These are phyloP conservation scores for Elongisporangium undulatum DNA, from an alignment of 352 stramenopile species.

Conservation along the genomic window DNA sequence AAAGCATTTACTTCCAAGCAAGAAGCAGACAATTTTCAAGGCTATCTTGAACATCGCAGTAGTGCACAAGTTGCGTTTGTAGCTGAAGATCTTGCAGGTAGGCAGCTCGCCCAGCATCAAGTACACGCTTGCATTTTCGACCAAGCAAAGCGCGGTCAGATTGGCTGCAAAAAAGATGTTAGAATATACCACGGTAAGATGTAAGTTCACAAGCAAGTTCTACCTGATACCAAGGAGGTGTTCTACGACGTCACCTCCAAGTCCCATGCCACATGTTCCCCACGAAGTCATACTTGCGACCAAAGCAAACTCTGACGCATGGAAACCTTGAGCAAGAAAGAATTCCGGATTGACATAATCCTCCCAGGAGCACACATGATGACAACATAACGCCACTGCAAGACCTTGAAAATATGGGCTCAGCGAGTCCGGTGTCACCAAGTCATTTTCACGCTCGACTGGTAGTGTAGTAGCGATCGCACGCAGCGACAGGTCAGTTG, in stretches of 20 bases:
- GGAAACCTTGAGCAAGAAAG: conserved; percentile 52
- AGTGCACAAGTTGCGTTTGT: conserved; percentile 70
- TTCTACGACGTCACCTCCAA: conserved; percentile 59
- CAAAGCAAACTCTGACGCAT: conserved; percentile 49
- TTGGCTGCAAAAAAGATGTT: conserved; percentile 35
- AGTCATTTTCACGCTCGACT: background rate
- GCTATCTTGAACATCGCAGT: conserved; percentile 68
- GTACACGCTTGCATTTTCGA: conserved; percentile 71
- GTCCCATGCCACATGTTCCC: conserved; percentile 71
- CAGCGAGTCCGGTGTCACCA: conserved; percentile 4
- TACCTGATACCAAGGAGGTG: conserved; percentile 69
- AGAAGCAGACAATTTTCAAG: conserved; percentile 82
- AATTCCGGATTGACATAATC: conserved; percentile 73
- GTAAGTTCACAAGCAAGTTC: background rate
- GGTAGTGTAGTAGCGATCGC: conserved; percentile 56
- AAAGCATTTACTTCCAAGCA: conserved; percentile 42
- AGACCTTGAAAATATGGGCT: conserved; percentile 49
- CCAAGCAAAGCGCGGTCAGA: conserved; percentile 53
- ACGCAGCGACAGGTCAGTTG: conserved; percentile 75
- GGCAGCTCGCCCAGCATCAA: conserved; percentile 61
- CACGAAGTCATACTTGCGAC: conserved; percentile 72
- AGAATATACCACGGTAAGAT: background rate
- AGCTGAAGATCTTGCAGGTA: conserved; percentile 48
- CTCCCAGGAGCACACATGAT: conserved; percentile 68
- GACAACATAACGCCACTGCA: conserved; percentile 73